These are phyloP conservation scores for Erysimum cheiri DNA, from an alignment of 441 rosid genomes.

Conservation along the genomic window DNA sequence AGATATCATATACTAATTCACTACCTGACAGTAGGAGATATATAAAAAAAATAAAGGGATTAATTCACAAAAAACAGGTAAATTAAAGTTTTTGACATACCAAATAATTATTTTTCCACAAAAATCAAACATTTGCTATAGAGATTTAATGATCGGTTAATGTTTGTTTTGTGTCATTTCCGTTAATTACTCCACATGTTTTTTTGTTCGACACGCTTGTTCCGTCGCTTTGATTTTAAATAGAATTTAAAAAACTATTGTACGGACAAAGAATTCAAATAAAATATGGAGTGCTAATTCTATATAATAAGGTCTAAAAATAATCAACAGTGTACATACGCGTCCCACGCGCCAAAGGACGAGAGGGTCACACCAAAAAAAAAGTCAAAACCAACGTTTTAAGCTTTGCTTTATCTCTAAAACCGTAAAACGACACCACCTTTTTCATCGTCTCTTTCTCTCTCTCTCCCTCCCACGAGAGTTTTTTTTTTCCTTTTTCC, in stretches of 20 bases:
- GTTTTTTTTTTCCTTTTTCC: neutral
- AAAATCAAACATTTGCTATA: too few species aligned
- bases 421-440: constrained; percentile 34
- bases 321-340: neutral
- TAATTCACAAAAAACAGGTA: neutral
- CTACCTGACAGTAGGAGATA: neutral
- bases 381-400: constrained; percentile 37
- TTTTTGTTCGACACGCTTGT: neutral
- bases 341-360: constrained; percentile 35
- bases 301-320: neutral
- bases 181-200: neutral
- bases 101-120: too few species aligned
- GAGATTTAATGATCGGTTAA: neutral
- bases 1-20: neutral
- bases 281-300: neutral
- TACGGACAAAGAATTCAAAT: constrained; percentile 29
- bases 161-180: neutral
- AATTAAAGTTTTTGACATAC: neutral
- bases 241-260: neutral
- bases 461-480: constrained; percentile 32
- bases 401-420: constrained; percentile 3
- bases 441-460: neutral
- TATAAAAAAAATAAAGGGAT: neutral
- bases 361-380: constrained; percentile 16
- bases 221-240: neutral